Evolutionary conservation across 306 rosid species (phyloP).

Genomic region (Parietaria judaica): DNA sequence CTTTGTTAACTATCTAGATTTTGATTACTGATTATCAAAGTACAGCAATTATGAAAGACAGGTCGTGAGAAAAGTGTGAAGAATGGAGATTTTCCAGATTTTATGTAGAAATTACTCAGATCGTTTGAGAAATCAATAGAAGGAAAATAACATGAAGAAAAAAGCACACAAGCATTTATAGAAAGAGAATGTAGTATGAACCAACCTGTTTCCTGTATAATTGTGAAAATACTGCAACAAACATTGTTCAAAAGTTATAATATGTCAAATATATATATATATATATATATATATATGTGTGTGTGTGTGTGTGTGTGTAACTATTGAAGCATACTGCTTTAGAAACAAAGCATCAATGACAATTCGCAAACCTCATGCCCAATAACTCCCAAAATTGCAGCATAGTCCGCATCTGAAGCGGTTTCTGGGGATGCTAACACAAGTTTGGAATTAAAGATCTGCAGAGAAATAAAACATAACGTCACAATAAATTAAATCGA

Average conservation of each 20-base stretch:
- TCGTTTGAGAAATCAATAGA: background rate
- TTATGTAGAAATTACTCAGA: background rate
- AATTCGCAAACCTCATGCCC: constrained; percentile 88
- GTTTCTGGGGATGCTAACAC: constrained; percentile 97
- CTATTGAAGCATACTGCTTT: constrained; percentile 6
- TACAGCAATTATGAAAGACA: no score
- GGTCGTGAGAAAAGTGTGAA: no score
- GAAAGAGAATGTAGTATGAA: constrained; percentile 8
- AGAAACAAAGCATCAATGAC: constrained; percentile 4
- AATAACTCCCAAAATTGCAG: constrained; percentile 94
- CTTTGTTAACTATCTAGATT: no score
- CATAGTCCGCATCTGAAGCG: constrained; percentile 82
- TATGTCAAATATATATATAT: constrained; percentile 14
- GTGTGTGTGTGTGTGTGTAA: no score
- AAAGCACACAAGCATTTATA: background rate
- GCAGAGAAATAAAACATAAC: constrained; percentile 14
- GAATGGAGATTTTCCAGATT: no score
- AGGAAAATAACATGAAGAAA: constrained; percentile 6
- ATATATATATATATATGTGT: constrained; percentile 12
- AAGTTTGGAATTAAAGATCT: constrained; percentile 92
- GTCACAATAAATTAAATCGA: constrained; percentile 12
- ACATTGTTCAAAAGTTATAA: constrained; percentile 21
- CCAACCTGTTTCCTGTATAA: constrained; percentile 99
- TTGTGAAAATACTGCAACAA: constrained; percentile 95
- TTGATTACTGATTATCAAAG: no score